Evolutionary conservation across 2,329 filamentous ascomycete genomes (phyloP).

Genomic region (Aspergillus uvarum): DNA sequence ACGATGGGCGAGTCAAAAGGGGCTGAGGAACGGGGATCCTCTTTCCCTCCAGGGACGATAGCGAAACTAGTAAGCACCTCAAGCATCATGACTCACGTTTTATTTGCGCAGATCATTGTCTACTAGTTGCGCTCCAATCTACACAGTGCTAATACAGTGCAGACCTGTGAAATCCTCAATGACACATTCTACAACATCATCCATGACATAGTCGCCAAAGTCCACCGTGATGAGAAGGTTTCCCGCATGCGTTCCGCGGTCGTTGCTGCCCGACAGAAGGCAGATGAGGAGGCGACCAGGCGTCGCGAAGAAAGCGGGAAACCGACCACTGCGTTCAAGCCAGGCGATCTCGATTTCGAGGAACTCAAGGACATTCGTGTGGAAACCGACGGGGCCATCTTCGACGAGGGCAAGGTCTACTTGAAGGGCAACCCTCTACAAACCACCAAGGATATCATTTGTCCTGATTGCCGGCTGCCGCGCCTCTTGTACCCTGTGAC

Average conservation of each 20-base stretch:
- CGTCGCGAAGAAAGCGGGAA: conserved; percentile 35
- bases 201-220: conserved; percentile 58
- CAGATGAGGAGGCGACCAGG: conserved; percentile 39
- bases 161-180: conserved; percentile 54
- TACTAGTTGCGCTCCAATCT: not conserved
- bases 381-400: conserved; percentile 53
- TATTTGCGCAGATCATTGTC: not conserved
- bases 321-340: conserved; percentile 32
- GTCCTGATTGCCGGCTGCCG: conserved; percentile 60
- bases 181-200: conserved; percentile 61
- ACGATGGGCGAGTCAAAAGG: conserved; percentile 36
- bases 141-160: conserved; percentile 7
- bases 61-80: conserved; percentile 40
- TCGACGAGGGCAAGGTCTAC: conserved; percentile 53
- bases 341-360: conserved; percentile 36
- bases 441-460: conserved; percentile 59
- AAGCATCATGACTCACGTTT: too few relatives aligned
- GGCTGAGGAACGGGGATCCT: conserved; percentile 24
- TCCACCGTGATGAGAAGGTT: conserved; percentile 61
- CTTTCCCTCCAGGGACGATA: conserved; percentile 39
- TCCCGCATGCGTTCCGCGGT: conserved; percentile 57
- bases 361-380: conserved; percentile 39
- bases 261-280: conserved; percentile 44
- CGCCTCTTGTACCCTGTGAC: conserved; percentile 58
- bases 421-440: conserved; percentile 60